phyloP scores from a whole-genome alignment of 2,329 filamentous ascomycete genomes.

The Fusarium secorum region DNA sequence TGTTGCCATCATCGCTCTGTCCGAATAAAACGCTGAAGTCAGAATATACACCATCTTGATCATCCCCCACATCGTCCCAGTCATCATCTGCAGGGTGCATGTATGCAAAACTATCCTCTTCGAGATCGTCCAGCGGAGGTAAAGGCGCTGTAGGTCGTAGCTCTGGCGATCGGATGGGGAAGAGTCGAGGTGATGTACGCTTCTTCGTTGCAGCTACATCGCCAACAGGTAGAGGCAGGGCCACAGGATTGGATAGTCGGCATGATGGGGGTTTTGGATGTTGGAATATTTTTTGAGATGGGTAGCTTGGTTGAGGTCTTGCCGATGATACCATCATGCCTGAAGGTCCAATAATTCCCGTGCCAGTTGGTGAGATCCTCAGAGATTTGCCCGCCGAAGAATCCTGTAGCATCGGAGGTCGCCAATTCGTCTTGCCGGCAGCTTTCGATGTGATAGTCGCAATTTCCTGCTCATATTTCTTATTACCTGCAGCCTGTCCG shows the following conservation, averaged over 20 bases:
- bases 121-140: slow-evolving; percentile 44
- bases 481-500: slow-evolving; percentile 41
- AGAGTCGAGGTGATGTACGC: slow-evolving; percentile 44
- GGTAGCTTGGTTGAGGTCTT: slow-evolving; percentile 1
- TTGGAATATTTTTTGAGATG: slow-evolving; percentile 13
- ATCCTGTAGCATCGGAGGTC: slow-evolving; percentile 34
- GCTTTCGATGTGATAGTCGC: slow-evolving; percentile 32
- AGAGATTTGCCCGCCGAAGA: slow-evolving; percentile 34
- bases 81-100: slow-evolving; percentile 56
- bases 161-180: slow-evolving; percentile 49
- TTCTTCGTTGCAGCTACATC: slow-evolving; percentile 40
- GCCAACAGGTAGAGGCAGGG: slow-evolving; percentile 41
- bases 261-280: slow-evolving; percentile 36
- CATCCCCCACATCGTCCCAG: slow-evolving; percentile 52
- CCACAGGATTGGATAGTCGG: slow-evolving; percentile 42
- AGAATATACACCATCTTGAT: slow-evolving; percentile 61
- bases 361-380: slow-evolving; percentile 11
- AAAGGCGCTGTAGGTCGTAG: slow-evolving; percentile 34
- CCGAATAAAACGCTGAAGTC: slow-evolving; percentile 63
- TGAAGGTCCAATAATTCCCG: slow-evolving; percentile 14
- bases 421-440: slow-evolving; percentile 32
- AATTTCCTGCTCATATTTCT: slow-evolving; percentile 43
- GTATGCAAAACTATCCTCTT: slow-evolving; percentile 59
- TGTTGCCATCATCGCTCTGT: slow-evolving; percentile 36
- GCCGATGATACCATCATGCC: slow-evolving; percentile 3